phyloP scores from a whole-genome alignment of 306 rosid genomes.

The Trifolium repens region DNA sequence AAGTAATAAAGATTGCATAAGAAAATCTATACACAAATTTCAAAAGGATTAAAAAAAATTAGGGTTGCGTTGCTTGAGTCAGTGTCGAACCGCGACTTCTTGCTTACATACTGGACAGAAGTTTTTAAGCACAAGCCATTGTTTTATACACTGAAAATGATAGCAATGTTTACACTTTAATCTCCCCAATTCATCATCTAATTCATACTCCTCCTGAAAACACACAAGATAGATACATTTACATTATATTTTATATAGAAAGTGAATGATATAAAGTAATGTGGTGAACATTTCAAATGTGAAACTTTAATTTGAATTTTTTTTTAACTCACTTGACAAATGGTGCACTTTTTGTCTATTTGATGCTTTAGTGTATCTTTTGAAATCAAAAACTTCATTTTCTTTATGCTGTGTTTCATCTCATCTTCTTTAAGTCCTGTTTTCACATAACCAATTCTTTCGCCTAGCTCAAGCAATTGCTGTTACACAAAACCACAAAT shows the following conservation, averaged over 20 bases:
- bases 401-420: constrained; percentile 61
- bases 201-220: constrained; percentile 87
- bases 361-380: constrained; percentile 60
- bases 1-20: constrained; percentile 44
- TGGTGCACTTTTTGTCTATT: constrained; percentile 74
- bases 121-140: constrained; percentile 89
- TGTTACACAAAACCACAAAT: constrained; percentile 44
- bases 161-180: constrained; percentile 82
- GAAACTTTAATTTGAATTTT: constrained; percentile 18
- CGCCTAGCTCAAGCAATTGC: constrained; percentile 92
- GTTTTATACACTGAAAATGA: constrained; percentile 80
- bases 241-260: constrained; percentile 16
- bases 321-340: constrained; percentile 78
- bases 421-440: constrained; percentile 92
- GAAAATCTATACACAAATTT: constrained; percentile 70
- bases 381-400: constrained; percentile 51
- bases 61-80: constrained; percentile 40
- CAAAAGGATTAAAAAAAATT: neutral
- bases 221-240: constrained; percentile 28
- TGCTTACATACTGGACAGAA: constrained; percentile 91
- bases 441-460: constrained; percentile 85
- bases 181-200: constrained; percentile 82
- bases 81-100: constrained; percentile 62
- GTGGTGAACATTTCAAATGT: neutral
- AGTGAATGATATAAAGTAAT: neutral